phyloP scores from a whole-genome alignment of 2,329 filamentous ascomycete species.

The Emydomyces testavorans region DNA sequence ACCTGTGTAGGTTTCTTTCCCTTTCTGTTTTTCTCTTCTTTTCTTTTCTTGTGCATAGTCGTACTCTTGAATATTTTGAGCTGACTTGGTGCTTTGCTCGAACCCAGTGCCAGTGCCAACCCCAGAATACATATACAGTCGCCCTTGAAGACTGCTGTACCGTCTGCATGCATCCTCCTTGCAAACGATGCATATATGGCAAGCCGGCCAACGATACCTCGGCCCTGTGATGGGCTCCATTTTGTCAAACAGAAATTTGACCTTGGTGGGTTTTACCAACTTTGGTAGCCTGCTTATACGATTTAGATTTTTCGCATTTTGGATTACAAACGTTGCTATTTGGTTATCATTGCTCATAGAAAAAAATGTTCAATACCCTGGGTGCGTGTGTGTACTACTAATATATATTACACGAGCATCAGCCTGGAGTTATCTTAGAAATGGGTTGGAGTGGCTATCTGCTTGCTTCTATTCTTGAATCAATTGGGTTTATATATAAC shows the following conservation, averaged over 20 bases:
- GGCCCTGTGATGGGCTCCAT: not conserved
- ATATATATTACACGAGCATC: too few species aligned
- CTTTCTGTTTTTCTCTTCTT: not conserved
- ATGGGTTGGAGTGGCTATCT: not conserved
- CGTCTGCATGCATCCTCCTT: slow-evolving; percentile 13
- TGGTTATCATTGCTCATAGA: too few species aligned
- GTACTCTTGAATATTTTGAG: too few species aligned
- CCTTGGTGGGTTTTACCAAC: not conserved
- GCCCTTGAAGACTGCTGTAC: slow-evolving; percentile 8
- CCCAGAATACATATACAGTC: slow-evolving; percentile 5
- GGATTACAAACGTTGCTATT: not conserved
- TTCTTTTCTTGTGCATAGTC: too few species aligned
- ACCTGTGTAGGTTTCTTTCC: slow-evolving; percentile 11
- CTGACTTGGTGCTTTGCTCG: not conserved
- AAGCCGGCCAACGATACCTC: not conserved
- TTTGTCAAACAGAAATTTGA: not conserved
- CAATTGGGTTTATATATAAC: too few species aligned
- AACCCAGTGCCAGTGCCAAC: slow-evolving; percentile 10
- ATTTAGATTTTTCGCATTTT: slow-evolving; percentile 1
- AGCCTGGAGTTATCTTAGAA: too few species aligned
- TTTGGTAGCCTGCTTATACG: not conserved
- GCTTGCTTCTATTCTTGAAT: too few species aligned
- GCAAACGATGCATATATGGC: not conserved
- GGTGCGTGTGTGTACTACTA: too few species aligned
- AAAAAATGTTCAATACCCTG: not conserved